phyloP scores from a whole-genome alignment of 1,284 basidiomycete genomes.

The Apiotrichum gracile region DNA sequence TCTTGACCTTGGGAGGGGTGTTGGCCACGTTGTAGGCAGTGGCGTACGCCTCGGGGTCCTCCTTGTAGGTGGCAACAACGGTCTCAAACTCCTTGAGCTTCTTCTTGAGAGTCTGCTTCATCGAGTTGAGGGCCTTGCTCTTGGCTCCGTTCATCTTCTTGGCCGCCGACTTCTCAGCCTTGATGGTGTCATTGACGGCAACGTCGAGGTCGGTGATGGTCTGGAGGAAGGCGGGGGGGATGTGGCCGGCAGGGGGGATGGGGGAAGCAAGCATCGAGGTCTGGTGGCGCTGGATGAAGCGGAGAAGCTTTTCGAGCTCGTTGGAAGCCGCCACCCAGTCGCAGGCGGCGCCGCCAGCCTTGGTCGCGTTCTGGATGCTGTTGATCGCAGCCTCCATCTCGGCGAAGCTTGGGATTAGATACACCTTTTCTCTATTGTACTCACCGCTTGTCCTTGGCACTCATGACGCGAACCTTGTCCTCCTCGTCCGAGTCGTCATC shows the following conservation, averaged over 20 bases:
- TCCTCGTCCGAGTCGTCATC: constrained; percentile 46
- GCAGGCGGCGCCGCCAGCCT: constrained; percentile 54
- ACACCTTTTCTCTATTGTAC: not conserved
- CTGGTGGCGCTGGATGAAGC: constrained; percentile 83
- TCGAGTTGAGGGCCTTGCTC: constrained; percentile 86
- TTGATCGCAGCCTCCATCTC: constrained; percentile 63
- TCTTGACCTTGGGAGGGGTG: constrained; percentile 51
- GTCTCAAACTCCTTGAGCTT: constrained; percentile 81
- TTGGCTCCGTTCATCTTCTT: constrained; percentile 98
- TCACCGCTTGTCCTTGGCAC: constrained; percentile 48
- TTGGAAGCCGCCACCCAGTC: constrained; percentile 92
- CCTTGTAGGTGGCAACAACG: constrained; percentile 71
- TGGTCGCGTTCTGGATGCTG: constrained; percentile 87
- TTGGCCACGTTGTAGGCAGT: constrained; percentile 62
- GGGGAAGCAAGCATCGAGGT: constrained; percentile 48
- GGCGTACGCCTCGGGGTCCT: constrained; percentile 86
- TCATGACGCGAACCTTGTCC: constrained; percentile 43
- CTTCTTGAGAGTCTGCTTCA: constrained; percentile 97
- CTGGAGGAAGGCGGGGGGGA: constrained; percentile 81
- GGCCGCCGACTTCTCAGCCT: constrained; percentile 77
- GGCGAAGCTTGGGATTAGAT: constrained; percentile 34
- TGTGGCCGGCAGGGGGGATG: constrained; percentile 67
- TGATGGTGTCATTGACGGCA: constrained; percentile 65
- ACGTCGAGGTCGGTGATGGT: constrained; percentile 71
- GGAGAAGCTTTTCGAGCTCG: constrained; percentile 92